Evolutionary conservation across 306 rosid genomes (phyloP), one percentile per base, ranked within the genome.

Genomic region (Mimosa bimucronata): DNA sequence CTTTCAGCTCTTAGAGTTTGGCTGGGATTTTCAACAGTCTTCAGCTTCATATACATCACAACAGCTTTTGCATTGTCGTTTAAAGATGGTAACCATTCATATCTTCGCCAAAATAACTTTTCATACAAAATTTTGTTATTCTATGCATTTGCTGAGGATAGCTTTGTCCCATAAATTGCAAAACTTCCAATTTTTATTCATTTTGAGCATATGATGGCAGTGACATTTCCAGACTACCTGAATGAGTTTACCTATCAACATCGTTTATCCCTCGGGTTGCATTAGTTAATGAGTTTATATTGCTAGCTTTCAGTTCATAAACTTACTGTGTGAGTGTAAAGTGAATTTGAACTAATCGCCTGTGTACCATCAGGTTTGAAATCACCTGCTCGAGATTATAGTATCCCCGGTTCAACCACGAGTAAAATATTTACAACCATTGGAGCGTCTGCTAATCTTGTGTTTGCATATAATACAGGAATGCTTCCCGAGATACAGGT

Each of bases 401-500:
- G 84, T 77, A 78, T 91, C 81, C 94, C 96, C 1, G 99, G 98
- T 58, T 66, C 91, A 57, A 18, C 84, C 9, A 73, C 78, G 41
- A 86, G 90, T 84, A 95, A 90, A 90, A 85, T 95, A 81, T 93
- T 93, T 78, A 89, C 99, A 38, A 88, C 96, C 15, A 89, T 90
- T 16, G 94, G 97, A 18, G 99, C 99, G 6, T 77, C 91, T 82
- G 99, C 99, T 19, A 95, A 87, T 87, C 97, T 95, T 30, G 97
- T 93, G 72, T 95, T 95, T 11, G 98, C 98, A 46, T 95, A 85
- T 72, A 95, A 95, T 79, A 93, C 99, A 2, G 99, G 99, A 85
- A 95, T 95, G 98, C 96, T 95, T 83, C 99, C 99, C 15, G 99
- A 95, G 85, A 95, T 95, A 82, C 99, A 95, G 96, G 99, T 90